Percentiles rank a stretch among this genome's conserved stretches.
phyloP scores from a whole-genome alignment of 176 grass and related monocot genomes.

The Eleusine coracana region DNA sequence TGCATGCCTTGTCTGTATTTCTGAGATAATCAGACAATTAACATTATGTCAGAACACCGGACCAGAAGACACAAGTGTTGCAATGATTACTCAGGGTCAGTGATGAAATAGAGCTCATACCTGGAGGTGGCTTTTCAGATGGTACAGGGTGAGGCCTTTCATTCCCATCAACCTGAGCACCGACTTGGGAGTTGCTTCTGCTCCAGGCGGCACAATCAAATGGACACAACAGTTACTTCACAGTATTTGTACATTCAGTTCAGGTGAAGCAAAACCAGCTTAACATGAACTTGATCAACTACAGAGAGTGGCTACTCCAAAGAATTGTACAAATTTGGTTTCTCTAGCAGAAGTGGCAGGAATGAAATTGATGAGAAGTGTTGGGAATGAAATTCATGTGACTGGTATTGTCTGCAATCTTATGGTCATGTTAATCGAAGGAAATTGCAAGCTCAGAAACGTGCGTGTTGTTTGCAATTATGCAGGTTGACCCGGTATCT shows the following conservation, averaged over 20 bases:
- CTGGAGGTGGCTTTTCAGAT: slow-evolving; percentile 97
- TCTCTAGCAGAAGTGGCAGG: not conserved
- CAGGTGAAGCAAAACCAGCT: slow-evolving; percentile 5
- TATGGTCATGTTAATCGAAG: not conserved
- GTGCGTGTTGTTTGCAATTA: not conserved
- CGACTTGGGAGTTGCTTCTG: slow-evolving; percentile 92
- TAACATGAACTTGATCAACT: not conserved
- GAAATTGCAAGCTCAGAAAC: not conserved
- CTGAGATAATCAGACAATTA: slow-evolving; percentile 32
- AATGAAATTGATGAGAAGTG: not conserved
- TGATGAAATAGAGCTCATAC: slow-evolving; percentile 37
- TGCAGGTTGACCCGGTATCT: not conserved
- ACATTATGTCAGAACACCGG: not conserved
- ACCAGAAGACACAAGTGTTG: not conserved
- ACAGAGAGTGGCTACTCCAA: not conserved
- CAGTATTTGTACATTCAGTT: not conserved
- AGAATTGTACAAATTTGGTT: not conserved
- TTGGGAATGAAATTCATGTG: not conserved
- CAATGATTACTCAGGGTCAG: not conserved
- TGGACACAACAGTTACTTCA: not conserved
- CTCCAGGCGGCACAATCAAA: slow-evolving; percentile 7
- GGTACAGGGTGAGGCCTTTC: slow-evolving; percentile 86
- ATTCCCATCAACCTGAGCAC: slow-evolving; percentile 83
- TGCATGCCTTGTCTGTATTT: slow-evolving; percentile 83
- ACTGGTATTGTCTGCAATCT: not conserved